Base-by-base conservation (phyloP, 495 filamentous ascomycete genomes). In the Lepidopterella palustris region DNA sequence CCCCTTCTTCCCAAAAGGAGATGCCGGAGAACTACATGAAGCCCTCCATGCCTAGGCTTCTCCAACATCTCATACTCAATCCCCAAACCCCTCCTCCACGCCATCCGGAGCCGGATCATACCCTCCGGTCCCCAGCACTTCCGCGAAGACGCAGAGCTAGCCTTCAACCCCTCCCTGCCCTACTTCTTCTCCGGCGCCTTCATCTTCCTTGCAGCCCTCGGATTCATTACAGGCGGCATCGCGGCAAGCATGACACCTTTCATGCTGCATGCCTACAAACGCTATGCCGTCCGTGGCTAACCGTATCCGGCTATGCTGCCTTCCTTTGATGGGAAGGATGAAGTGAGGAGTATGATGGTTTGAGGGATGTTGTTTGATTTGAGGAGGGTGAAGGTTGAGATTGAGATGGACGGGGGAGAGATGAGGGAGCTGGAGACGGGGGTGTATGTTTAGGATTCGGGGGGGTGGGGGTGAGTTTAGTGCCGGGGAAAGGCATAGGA, bases 171-270 rank as follows among this genome's bases (percentile, higher is more conserved):
- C 40, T 11, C 39, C 2, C 55, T 57, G 8, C 55, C 55, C 18
- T 57, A 57, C 55, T 57, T 57, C 25, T 57, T 57, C 55, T 47
- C 55, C 21, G 55, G 55, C n/a, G 47, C 55, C 6, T 57, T 57
- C 40, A 57, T 57, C n/a, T 57, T 57, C 40, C 55, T 40, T 15
- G 32, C 54, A 23, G 6, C 29, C 13, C 39, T 57, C 2, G 5
- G 55, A 11, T 10, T 40, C 40, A 40, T 48, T 28, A 57, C 55
- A 4, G n/a, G 42, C 26, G 55, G 23, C 1, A 35, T 48, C n/a
- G 55, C 55, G 2, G 25, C 18, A 15, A 45, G 29, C 35, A 57
- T 57, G 55, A 57, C 55, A n/a, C 55, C 55, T 9, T 31, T 40
- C 21, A 29, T 26, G n/a, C 5, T 57, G 35, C 24, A n/a, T 11